Evolutionary conservation across 805 yeast genomes (phyloP).

Genomic region (Wickerhamiella sorbophila): DNA sequence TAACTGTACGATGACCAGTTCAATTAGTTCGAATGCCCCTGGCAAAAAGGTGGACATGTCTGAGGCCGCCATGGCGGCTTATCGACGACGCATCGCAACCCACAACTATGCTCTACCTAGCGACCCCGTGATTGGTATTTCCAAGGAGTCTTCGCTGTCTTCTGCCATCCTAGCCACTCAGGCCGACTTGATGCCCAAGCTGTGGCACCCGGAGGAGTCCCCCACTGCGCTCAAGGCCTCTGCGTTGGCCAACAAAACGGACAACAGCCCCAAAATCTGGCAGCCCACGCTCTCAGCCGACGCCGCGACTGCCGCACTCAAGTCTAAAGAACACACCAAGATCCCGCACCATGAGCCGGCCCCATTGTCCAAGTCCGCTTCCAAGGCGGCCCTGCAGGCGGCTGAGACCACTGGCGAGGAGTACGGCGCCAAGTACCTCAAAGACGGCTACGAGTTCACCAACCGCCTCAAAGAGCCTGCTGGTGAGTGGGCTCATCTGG

Average conservation of each 20-base stretch:
- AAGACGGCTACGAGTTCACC: slow-evolving; percentile 26
- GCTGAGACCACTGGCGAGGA: slow-evolving; percentile 21
- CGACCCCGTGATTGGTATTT: slow-evolving; percentile 27
- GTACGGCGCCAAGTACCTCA: slow-evolving; percentile 22
- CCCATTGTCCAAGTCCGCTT: slow-evolving; percentile 15
- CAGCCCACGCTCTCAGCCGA: slow-evolving; percentile 31
- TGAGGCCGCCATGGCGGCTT: slow-evolving; percentile 24
- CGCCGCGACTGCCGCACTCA: slow-evolving; percentile 45
- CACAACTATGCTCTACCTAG: slow-evolving; percentile 25
- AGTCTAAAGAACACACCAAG: slow-evolving; percentile 22
- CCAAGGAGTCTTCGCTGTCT: slow-evolving; percentile 19
- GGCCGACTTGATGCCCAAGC: slow-evolving; percentile 22
- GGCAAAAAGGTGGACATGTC: slow-evolving; percentile 11
- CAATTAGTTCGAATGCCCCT: slow-evolving; percentile 2
- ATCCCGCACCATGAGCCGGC: slow-evolving; percentile 22
- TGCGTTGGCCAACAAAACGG: slow-evolving; percentile 21
- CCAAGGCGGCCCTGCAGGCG: slow-evolving; percentile 24
- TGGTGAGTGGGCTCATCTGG: slow-evolving; percentile 13
- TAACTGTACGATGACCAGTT: not conserved
- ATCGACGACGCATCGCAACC: slow-evolving; percentile 22
- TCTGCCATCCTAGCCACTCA: slow-evolving; percentile 25
- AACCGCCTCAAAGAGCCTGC: slow-evolving; percentile 8
- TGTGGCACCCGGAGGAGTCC: slow-evolving; percentile 23
- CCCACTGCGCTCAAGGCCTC: slow-evolving; percentile 27
- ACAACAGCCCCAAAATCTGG: slow-evolving; percentile 24